These are phyloP conservation scores for Verticillium dahliae DNA, from an alignment of 2,329 filamentous ascomycete genomes.

Conservation along the genomic window DNA sequence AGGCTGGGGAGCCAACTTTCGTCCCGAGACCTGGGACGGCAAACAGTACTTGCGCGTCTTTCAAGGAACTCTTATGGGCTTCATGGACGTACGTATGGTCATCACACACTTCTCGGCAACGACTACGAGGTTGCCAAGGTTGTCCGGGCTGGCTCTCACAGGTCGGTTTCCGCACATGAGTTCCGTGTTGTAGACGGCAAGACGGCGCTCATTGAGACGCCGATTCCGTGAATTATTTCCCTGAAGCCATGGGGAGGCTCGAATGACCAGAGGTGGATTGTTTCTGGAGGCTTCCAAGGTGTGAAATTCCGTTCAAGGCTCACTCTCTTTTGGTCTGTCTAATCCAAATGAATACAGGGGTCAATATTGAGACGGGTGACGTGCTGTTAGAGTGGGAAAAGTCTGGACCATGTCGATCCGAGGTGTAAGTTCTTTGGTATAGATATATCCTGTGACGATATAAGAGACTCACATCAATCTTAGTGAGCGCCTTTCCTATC, in stretches of 20 bases:
- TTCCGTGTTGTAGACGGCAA: slow-evolving; percentile 30
- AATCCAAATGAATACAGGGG: slow-evolving; percentile 28
- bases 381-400: slow-evolving; percentile 42
- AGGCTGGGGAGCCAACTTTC: slow-evolving; percentile 6
- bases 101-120: slow-evolving; percentile 15
- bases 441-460: too few relatives aligned
- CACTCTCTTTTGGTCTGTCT: slow-evolving; percentile 24
- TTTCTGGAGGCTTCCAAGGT: slow-evolving; percentile 26
- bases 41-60: slow-evolving; percentile 1
- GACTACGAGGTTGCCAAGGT: slow-evolving; percentile 20
- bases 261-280: slow-evolving; percentile 16
- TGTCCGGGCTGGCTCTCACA: slow-evolving; percentile 15
- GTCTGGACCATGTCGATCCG: slow-evolving; percentile 10
- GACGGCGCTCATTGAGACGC: slow-evolving; percentile 32
- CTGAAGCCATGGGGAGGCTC: slow-evolving; percentile 15
- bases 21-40: slow-evolving; percentile 2
- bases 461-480: background rate
- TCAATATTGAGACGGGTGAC: slow-evolving; percentile 40
- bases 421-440: slow-evolving; percentile 1
- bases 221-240: slow-evolving; percentile 19
- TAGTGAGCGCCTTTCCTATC: slow-evolving; percentile 28
- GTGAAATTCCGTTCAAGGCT: background rate
- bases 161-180: slow-evolving; percentile 25
- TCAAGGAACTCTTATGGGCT: slow-evolving; percentile 15
- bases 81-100: slow-evolving; percentile 22